Evolutionary conservation across 805 yeast genomes (phyloP), one percentile per base, ranked within the genome.

Genomic region (Teunomyces panamensis): DNA sequence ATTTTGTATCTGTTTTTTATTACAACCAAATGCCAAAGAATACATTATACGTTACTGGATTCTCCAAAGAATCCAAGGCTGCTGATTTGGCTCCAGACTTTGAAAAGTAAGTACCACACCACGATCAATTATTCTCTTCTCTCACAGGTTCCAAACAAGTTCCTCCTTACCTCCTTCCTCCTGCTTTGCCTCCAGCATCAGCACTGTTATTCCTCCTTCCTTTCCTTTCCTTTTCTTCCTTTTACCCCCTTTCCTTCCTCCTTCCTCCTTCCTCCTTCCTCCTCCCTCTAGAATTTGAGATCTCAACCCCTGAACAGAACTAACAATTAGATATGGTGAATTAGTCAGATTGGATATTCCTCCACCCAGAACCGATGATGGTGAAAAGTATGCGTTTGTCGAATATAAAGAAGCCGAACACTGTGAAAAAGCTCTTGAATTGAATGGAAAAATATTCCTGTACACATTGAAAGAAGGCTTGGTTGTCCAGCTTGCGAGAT

Each of bases 321-420:
- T 50, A 49, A 44, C 50, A 56, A 37, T 26, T 57, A 80, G 85
- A 61, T 78, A 56, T 53, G 87, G 87, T 43, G 75, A 73, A 54
- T 67, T 83, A 39, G 78, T 79, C 43, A 73, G 84, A 64, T 77
- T 82, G 44, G 84, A 78, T 52, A 78, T 82, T 42, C 81, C 85
- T 36, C 86, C 86, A 47, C 83, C 85, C 50, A 76, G 81, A 63
- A 71, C 77, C 27, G 76, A 76, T 47, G 83, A 79, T 54, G 81
- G 82, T 35, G 73, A 79, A 51, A 83, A 81, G 56, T 83, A 73
- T 57, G 87, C 85, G 6, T 83, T 82, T 63, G 86, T 83, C 24
- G 85, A 82, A 57, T 83, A 74, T 60, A 71, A 74, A 52, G 73
- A 67, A 44, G 56, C 66, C 11, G 79, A 75, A 52, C 82, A 78